Evolutionary conservation across 768 basidiomycete genomes (phyloP), one percentile per base, ranked within the genome.

Genomic region (Leccinellum rugosiceps): DNA sequence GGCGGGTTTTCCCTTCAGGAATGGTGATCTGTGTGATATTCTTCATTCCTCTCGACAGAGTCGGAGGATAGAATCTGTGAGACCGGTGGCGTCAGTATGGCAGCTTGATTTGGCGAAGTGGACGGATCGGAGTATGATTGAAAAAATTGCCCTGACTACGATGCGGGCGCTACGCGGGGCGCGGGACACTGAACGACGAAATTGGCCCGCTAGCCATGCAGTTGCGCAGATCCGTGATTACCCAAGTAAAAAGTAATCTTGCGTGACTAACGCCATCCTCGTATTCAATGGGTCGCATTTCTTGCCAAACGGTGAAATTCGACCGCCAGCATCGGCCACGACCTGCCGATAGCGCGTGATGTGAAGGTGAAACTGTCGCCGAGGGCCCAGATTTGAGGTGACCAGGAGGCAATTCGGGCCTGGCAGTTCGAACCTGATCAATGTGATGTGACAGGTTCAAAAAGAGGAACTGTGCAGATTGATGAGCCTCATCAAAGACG

Each of bases 81-180:
- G 55, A 47, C 26, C 23, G 15, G 65, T 66, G 65, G 63, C 63
- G 46, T 32, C 17, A 30, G 38, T n/a, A 32, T n/a, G 10, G 50
- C 44, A 15, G 38, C 13, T 17, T 35, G 43, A 52, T 58, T 57
- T 34, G 50, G 30, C 52, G 41, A 43, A 35, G 45, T 38, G 17
- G 26, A 52, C 45, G 52, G 23, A 52, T 52, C 13, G 32, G 43
- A 31, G 56, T 25, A 23, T 23, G 13, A 28, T 35, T 11, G 59
- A 46, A 55, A 63, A 38, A 1, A 1, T 38, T 60, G 48, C 63
- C 64, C 32, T 65, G 56, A 58, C 63, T n/a, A n/a, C n/a, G 26
- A 53, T 15, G 38, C 28, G 6, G 14, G 30, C 35, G 35, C 35
- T 35, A 35, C 35, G 35, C 35, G 28, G n/a, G 17, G 14, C n/a